phyloP scores from a whole-genome alignment of 177 flowering plant species.

The Tripterygium wilfordii region DNA sequence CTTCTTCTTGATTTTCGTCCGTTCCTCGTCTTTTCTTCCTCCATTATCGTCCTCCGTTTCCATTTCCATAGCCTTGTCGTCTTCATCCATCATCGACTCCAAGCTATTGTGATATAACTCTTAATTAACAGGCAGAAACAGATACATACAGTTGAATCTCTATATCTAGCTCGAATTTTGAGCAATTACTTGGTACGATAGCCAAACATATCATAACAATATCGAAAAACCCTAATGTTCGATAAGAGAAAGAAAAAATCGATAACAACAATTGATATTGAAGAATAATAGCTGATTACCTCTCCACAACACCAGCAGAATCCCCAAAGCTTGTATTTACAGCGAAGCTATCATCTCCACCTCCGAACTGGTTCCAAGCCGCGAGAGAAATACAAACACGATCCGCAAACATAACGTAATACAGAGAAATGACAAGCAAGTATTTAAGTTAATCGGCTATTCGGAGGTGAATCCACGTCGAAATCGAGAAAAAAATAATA shows the following conservation, averaged over 20 bases:
- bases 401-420: no score
- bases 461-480: slow-evolving; percentile 4
- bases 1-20: not conserved
- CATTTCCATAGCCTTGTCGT: not conserved
- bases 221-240: slow-evolving; percentile 33
- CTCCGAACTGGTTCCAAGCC: slow-evolving; percentile 25
- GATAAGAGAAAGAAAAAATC: not conserved
- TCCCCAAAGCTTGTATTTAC: slow-evolving; percentile 31
- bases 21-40: not conserved
- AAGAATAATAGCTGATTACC: slow-evolving; percentile 19
- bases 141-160: not conserved
- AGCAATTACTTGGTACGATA: no score
- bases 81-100: slow-evolving; percentile 22
- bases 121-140: slow-evolving; percentile 4
- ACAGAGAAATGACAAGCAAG: slow-evolving; percentile 17
- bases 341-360: slow-evolving; percentile 18
- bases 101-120: slow-evolving; percentile 3
- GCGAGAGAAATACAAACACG: no score
- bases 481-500: slow-evolving; percentile 12
- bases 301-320: slow-evolving; percentile 30
- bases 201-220: no score
- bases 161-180: no score
- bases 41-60: slow-evolving; percentile 5
- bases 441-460: slow-evolving; percentile 19
- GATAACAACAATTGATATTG: slow-evolving; percentile 3